Evolutionary conservation across 257 asterid species (phyloP), one percentile per base, ranked within the genome.

Genomic region (Solanum etuberosum): DNA sequence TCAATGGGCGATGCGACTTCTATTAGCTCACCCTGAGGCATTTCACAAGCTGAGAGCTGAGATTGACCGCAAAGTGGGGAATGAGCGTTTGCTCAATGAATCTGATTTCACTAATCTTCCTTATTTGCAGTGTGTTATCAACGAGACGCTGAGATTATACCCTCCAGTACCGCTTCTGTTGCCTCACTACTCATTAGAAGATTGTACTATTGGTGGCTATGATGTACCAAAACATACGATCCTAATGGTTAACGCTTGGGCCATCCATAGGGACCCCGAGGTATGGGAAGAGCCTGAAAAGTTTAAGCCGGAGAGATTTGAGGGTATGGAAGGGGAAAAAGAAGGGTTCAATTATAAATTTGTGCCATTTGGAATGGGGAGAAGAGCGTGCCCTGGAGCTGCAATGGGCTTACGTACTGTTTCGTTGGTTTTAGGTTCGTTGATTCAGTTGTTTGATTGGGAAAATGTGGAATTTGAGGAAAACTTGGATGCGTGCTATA

Each of bases 361-460:
- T 34, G 72, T 94, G 57, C 93, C 97, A 2, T 94, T 94, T 61
- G 95, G 95, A 38, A 61, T 87, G 71, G 97, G 97, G 18, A 90
- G 97, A 61, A 88, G 97, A 87, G 92, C 94, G 0, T 94, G 95
- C 48, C 92, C 97, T 8, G 97, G 95, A 40, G 86, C 88, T 14
- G 87, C 54, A 8, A 85, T 94, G 93, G 95, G 90, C 1, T 18
- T 91, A 65, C 85, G 94, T 57, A 88, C 87, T 16, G 91, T 88
- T 21, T 85, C 92, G 0, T 74, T 94, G 90, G 94, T 90, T 1
- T 35, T 94, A 84, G 97, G 93, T 18, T 89, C 90, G 5, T 86
- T 92, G 34, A 81, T 93, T 38, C 97, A 94, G 89, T 94, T 96
- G 86, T 92, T 93, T 73, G 91, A 94, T 14, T 93, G 94, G 97